Evolutionary conservation across 768 basidiomycete genomes (phyloP).

Genomic region (Arthromyces matolae): DNA sequence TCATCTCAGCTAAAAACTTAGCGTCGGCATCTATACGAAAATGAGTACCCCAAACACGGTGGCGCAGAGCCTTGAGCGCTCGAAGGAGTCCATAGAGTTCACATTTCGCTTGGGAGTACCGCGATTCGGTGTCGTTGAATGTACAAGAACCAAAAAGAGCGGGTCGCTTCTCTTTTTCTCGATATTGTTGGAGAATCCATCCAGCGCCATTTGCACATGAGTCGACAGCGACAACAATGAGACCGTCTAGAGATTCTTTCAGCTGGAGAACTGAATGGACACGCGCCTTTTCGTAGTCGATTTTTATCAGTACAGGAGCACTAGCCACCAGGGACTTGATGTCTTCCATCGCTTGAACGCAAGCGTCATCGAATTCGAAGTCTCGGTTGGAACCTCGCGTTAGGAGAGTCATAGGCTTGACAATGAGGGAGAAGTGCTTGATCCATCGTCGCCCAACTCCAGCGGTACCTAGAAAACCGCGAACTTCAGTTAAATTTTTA

Average conservation of each 20-base stretch:
- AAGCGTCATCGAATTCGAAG: slow-evolving; percentile 24
- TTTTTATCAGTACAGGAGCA: slow-evolving; percentile 26
- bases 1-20: slow-evolving; percentile 33
- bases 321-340: slow-evolving; percentile 20
- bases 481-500: slow-evolving; percentile 14
- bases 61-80: slow-evolving; percentile 25
- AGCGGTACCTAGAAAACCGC: slow-evolving; percentile 23
- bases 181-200: slow-evolving; percentile 30
- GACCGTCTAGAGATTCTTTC: slow-evolving; percentile 15
- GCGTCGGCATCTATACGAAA: slow-evolving; percentile 34
- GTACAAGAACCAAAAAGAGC: slow-evolving; percentile 31
- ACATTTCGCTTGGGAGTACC: slow-evolving; percentile 35
- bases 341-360: slow-evolving; percentile 21
- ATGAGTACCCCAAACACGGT: slow-evolving; percentile 28
- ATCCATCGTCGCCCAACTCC: slow-evolving; percentile 25
- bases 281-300: slow-evolving; percentile 26
- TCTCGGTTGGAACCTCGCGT: slow-evolving; percentile 2
- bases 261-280: slow-evolving; percentile 4
- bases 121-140: slow-evolving; percentile 26
- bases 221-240: slow-evolving; percentile 33
- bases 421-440: slow-evolving; percentile 18
- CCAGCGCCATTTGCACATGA: slow-evolving; percentile 29
- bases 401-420: slow-evolving; percentile 22
- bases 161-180: slow-evolving; percentile 17
- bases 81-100: slow-evolving; percentile 36